phyloP scores from a whole-genome alignment of 208 protist genomes.

The Leishmania aethiopica region DNA sequence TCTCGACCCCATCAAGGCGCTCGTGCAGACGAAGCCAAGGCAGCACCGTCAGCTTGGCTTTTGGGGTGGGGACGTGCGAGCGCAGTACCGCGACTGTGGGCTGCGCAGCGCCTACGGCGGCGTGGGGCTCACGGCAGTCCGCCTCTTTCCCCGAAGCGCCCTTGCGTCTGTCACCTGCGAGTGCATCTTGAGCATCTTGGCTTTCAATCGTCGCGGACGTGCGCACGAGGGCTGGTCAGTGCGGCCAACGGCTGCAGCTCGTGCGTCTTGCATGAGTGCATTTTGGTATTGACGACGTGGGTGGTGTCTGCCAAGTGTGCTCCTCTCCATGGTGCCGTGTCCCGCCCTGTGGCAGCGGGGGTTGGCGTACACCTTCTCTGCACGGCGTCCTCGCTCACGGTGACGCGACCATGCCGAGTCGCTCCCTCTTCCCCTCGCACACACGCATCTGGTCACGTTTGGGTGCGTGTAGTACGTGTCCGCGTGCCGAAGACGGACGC shows the following conservation, averaged over 20 bases:
- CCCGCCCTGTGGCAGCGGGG: not conserved
- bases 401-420: not conserved
- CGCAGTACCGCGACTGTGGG: slow-evolving; percentile 53
- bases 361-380: not conserved
- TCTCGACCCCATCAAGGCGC: slow-evolving; percentile 80
- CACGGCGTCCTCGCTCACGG: not conserved
- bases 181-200: slow-evolving; percentile 1
- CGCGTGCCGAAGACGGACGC: not conserved
- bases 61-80: slow-evolving; percentile 17
- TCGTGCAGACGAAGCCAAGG: slow-evolving; percentile 72
- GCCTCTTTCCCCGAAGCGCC: slow-evolving; percentile 81
- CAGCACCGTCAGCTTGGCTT: slow-evolving; percentile 31
- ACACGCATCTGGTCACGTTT: not conserved
- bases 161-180: slow-evolving; percentile 53
- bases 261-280: not conserved
- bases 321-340: not conserved
- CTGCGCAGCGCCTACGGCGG: slow-evolving; percentile 66
- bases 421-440: not conserved
- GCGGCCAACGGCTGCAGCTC: not conserved
- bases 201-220: not conserved
- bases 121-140: slow-evolving; percentile 57
- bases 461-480: not conserved
- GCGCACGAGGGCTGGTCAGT: no score
- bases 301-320: not conserved
- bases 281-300: not conserved